These are phyloP conservation scores for Oehlia diaphana DNA, from an alignment of 192 early-diverging fungal genomes.

Conservation along the genomic window DNA sequence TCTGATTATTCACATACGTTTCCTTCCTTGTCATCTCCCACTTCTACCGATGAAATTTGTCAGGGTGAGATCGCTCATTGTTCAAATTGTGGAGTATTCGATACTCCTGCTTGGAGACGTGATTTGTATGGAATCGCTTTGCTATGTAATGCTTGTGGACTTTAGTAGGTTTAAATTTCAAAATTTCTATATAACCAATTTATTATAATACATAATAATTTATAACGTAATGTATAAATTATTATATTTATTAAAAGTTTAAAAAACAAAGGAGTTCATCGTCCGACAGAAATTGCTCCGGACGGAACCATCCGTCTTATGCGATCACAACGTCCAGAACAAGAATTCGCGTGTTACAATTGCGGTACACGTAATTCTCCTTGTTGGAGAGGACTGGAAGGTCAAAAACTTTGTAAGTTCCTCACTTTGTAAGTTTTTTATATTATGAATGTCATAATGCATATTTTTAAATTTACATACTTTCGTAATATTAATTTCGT, in stretches of 20 bases:
- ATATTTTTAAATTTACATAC: neutral
- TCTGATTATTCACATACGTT: neutral
- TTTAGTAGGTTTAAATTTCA: slow-evolving; percentile 15
- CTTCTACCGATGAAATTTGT: neutral
- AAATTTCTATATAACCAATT: neutral
- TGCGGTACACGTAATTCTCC: slow-evolving; percentile 14
- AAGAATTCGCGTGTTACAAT: slow-evolving; percentile 16
- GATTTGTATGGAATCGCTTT: slow-evolving; percentile 24
- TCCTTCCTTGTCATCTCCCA: neutral
- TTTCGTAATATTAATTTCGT: neutral
- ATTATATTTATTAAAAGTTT: neutral
- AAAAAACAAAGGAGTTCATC: slow-evolving; percentile 27
- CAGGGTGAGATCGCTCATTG: slow-evolving; percentile 15
- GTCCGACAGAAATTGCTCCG: slow-evolving; percentile 28
- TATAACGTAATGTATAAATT: neutral
- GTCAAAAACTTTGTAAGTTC: slow-evolving; percentile 24
- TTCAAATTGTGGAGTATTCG: slow-evolving; percentile 21
- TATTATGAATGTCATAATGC: neutral
- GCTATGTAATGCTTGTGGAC: slow-evolving; percentile 25
- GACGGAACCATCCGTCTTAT: slow-evolving; percentile 21
- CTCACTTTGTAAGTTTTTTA: neutral
- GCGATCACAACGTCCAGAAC: slow-evolving; percentile 1
- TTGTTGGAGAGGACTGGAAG: slow-evolving; percentile 23
- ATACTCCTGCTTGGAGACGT: slow-evolving; percentile 29
- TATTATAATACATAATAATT: neutral